A percentile compares a stretch with the other conserved stretches of the same genome.
Conservation (phyloP, 139 green algal genomes). For the Chlorokybus atmophyticus region DNA sequence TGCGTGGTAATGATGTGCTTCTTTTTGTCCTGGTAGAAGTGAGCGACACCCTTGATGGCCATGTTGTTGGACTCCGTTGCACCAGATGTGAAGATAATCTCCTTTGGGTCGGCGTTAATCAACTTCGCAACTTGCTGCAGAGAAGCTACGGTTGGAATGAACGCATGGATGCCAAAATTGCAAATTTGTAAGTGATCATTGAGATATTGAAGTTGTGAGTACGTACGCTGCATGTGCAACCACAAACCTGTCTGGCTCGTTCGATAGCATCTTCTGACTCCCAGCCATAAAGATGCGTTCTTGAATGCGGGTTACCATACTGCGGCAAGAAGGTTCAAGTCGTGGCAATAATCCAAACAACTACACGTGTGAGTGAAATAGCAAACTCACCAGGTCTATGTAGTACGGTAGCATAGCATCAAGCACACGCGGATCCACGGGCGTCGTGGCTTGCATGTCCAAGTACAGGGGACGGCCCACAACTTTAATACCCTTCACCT, state of each 20-base stretch:
- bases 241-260: constrained; percentile 41
- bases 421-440: constrained; percentile 83
- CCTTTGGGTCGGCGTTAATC: constrained; percentile 83
- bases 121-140: constrained; percentile 58
- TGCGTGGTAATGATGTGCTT: constrained; percentile 90
- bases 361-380: neutral
- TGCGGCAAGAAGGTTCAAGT: constrained; percentile 12
- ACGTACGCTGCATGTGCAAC: constrained; percentile 1
- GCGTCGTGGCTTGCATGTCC: constrained; percentile 94
- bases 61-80: constrained; percentile 98
- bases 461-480: constrained; percentile 80
- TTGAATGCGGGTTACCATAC: constrained; percentile 95
- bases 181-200: too few relatives aligned
- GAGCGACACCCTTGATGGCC: constrained; percentile 86
- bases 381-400: constrained; percentile 35
- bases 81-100: constrained; percentile 97
- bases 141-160: neutral
- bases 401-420: constrained; percentile 95
- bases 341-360: too few relatives aligned
- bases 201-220: too few relatives aligned
- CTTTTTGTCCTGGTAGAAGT: constrained; percentile 79
- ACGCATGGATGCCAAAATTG: neutral
- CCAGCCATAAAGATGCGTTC: constrained; percentile 95
- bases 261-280: constrained; percentile 90
- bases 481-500: constrained; percentile 84